phyloP scores from a whole-genome alignment of 2,329 filamentous ascomycete genomes.

The Chrysoporthe austroafricana region DNA sequence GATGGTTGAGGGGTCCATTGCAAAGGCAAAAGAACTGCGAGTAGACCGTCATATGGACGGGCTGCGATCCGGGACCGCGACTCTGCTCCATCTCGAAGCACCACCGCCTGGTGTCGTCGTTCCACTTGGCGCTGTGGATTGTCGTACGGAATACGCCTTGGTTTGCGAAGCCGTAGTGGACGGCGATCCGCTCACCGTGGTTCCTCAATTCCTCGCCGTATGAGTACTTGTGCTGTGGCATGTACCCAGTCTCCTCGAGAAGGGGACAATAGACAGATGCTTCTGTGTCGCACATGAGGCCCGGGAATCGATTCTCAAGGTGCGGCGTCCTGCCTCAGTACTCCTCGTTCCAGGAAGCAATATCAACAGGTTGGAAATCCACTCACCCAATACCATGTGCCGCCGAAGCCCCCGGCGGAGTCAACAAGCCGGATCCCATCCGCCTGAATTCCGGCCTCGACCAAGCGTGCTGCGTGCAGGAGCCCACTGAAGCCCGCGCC shows the following conservation, averaged over 20 bases:
- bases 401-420: conserved; percentile 49
- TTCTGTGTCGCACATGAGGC: conserved; percentile 61
- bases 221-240: conserved; percentile 53
- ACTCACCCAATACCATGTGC: conserved; percentile 53
- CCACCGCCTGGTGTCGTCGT: conserved; percentile 39
- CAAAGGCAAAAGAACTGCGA: conserved; percentile 46
- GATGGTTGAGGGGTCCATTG: conserved; percentile 44
- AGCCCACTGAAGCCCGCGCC: conserved; percentile 43
- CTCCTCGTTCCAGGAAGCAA: neutral
- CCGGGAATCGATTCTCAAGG: conserved; percentile 49
- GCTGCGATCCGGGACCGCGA: conserved; percentile 26
- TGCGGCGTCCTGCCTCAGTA: neutral
- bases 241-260: conserved; percentile 62
- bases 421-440: conserved; percentile 49
- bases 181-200: conserved; percentile 49
- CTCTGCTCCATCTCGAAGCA: conserved; percentile 27
- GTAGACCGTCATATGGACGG: conserved; percentile 39
- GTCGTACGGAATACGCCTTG: conserved; percentile 52
- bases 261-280: conserved; percentile 63
- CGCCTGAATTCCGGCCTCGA: conserved; percentile 40
- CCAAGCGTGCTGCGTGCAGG: conserved; percentile 40
- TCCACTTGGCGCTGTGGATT: conserved; percentile 44
- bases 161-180: conserved; percentile 48
- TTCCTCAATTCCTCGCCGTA: conserved; percentile 45
- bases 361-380: neutral